Percentiles rank a stretch among this genome's conserved stretches.
phyloP scores from a whole-genome alignment of 495 filamentous ascomycete genomes.

The Penicillium longicatenatum region DNA sequence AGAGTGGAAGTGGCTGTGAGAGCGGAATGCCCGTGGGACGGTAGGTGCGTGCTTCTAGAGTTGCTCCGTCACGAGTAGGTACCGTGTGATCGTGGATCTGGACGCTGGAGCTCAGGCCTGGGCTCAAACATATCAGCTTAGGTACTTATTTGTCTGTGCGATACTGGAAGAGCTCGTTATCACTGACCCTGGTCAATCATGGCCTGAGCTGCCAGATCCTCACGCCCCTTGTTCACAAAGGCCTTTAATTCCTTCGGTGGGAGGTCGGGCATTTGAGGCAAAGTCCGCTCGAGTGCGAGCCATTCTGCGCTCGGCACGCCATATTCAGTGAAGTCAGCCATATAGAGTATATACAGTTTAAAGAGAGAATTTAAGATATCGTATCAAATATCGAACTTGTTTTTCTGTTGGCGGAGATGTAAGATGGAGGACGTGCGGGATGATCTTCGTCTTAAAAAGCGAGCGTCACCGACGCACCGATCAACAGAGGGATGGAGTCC shows the following conservation, averaged over 20 bases:
- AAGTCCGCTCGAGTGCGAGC: conserved; percentile 36
- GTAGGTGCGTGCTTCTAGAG: conserved; percentile 47
- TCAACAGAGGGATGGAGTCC: neutral
- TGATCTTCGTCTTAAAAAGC: neutral
- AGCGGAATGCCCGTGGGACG: conserved; percentile 29
- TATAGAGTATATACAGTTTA: conserved; percentile 7
- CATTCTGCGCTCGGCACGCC: conserved; percentile 43
- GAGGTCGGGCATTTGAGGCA: conserved; percentile 26
- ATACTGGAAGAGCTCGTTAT: neutral
- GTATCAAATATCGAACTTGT: no score
- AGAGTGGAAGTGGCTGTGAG: conserved; percentile 40
- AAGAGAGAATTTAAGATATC: neutral
- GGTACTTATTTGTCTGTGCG: neutral
- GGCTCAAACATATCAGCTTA: neutral
- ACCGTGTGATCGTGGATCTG: conserved; percentile 35
- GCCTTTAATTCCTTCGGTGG: conserved; percentile 28
- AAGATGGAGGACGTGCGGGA: neutral
- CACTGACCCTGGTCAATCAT: conserved; percentile 31
- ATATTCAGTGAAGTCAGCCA: conserved; percentile 46
- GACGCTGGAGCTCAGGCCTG: conserved; percentile 28
- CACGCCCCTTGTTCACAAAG: conserved; percentile 35
- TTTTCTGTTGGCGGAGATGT: no score
- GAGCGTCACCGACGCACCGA: neutral
- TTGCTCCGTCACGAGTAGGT: conserved; percentile 40
- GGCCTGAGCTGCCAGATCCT: conserved; percentile 31